Evolutionary conservation across 2,329 filamentous ascomycete species (phyloP).

Genomic region (Corniculantispora saksenae): DNA sequence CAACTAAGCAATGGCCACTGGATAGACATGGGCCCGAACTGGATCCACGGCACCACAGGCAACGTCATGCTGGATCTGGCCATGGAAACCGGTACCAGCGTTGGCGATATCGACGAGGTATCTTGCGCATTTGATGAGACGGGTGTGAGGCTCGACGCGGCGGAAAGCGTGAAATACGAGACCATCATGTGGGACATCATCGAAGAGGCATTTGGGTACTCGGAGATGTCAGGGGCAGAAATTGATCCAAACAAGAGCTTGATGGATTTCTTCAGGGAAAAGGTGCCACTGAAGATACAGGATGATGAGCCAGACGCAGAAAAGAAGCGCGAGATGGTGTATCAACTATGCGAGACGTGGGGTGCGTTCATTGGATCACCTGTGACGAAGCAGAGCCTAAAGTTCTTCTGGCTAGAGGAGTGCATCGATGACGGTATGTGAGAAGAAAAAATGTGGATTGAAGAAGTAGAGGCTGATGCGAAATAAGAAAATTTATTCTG

Average conservation of each 20-base stretch:
- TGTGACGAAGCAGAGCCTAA: constrained; percentile 65
- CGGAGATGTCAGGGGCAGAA: constrained; percentile 55
- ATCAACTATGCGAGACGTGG: constrained; percentile 65
- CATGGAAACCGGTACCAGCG: constrained; percentile 56
- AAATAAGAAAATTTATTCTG: constrained; percentile 59
- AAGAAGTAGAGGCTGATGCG: neutral
- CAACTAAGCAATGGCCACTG: constrained; percentile 48
- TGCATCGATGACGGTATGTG: constrained; percentile 67
- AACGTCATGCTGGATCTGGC: constrained; percentile 72
- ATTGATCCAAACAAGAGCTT: constrained; percentile 52
- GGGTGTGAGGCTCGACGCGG: constrained; percentile 50
- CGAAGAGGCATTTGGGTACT: constrained; percentile 66
- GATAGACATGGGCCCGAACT: constrained; percentile 71
- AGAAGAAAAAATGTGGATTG: neutral
- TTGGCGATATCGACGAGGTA: constrained; percentile 51
- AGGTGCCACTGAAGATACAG: constrained; percentile 48
- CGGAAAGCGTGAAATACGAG: constrained; percentile 49
- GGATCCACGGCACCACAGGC: constrained; percentile 73
- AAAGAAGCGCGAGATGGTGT: constrained; percentile 43
- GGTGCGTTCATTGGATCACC: constrained; percentile 70
- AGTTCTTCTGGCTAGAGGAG: constrained; percentile 78
- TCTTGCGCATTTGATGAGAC: constrained; percentile 58
- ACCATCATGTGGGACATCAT: constrained; percentile 68
- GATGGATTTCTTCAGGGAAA: constrained; percentile 53
- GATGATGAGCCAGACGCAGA: constrained; percentile 43